A percentile compares a stretch with the other conserved stretches of the same genome.
Conservation (phyloP, 2,329 filamentous ascomycete genomes). For the Arthrobotrys iridis region DNA sequence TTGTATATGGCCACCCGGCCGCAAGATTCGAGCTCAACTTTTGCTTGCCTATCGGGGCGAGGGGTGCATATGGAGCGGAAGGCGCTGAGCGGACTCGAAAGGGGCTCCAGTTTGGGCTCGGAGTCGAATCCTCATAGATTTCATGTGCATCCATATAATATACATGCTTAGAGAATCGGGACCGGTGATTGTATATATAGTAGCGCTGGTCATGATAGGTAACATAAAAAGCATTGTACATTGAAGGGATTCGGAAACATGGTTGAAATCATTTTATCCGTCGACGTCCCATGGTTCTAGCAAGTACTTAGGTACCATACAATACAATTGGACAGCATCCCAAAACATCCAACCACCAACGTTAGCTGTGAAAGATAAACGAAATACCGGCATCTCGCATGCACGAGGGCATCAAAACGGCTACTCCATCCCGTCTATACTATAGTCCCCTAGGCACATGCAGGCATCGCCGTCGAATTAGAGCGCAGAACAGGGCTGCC, state of each 20-base stretch:
- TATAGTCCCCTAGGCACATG: not conserved
- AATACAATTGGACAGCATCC: no score
- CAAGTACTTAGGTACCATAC: not conserved
- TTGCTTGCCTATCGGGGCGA: constrained; percentile 74
- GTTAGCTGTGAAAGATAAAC: not conserved
- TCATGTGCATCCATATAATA: not conserved
- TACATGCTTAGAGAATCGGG: not conserved
- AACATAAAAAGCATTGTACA: constrained; percentile 29
- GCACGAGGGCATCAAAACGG: not conserved
- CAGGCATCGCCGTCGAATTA: constrained; percentile 6
- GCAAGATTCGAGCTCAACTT: constrained; percentile 97
- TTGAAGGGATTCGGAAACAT: not conserved
- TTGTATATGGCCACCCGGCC: constrained; percentile 94
- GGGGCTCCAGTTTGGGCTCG: constrained; percentile 92
- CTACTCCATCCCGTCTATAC: not conserved
- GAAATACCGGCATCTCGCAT: not conserved
- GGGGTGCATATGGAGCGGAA: constrained; percentile 68
- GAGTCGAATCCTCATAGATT: constrained; percentile 87
- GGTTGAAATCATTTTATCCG: not conserved
- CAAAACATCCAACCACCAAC: no score
- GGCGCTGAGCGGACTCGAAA: constrained; percentile 88
- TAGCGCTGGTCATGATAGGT: constrained; percentile 1
- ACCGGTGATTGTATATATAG: constrained; percentile 37
- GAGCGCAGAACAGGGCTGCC: not conserved
- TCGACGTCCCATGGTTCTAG: no score